Percentiles rank a stretch among this genome's conserved stretches.
phyloP scores from a whole-genome alignment of 345 rosid genomes.

The Pistacia atlantica region DNA sequence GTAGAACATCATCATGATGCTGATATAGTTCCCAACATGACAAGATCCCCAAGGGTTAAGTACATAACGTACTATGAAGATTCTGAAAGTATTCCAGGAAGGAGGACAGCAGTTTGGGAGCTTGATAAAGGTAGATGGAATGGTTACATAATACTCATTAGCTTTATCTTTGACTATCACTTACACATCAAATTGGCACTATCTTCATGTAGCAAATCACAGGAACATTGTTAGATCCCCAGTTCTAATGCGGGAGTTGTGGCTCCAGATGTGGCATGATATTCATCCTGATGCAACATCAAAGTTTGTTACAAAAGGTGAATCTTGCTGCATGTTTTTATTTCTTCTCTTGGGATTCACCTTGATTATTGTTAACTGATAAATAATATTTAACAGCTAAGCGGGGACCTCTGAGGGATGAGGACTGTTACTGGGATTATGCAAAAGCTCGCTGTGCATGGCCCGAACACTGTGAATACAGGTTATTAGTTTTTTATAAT shows the following conservation, averaged over 20 bases:
- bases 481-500: slow-evolving; percentile 40
- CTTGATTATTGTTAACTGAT: slow-evolving; percentile 19
- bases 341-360: background rate
- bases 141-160: slow-evolving; percentile 9
- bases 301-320: slow-evolving; percentile 90
- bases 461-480: slow-evolving; percentile 94
- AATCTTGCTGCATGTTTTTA: slow-evolving; percentile 2
- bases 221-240: slow-evolving; percentile 93
- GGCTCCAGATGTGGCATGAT: slow-evolving; percentile 99
- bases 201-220: slow-evolving; percentile 80
- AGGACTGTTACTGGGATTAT: slow-evolving; percentile 97
- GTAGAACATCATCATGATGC: slow-evolving; percentile 74
- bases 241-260: slow-evolving; percentile 91
- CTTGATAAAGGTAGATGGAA: slow-evolving; percentile 80
- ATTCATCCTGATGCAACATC: slow-evolving; percentile 63
- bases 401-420: slow-evolving; percentile 93
- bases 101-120: slow-evolving; percentile 98
- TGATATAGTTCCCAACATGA: slow-evolving; percentile 87
- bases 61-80: slow-evolving; percentile 93
- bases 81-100: slow-evolving; percentile 82
- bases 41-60: slow-evolving; percentile 75
- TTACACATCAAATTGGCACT: slow-evolving; percentile 25
- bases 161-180: background rate
- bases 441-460: slow-evolving; percentile 97
- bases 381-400: slow-evolving; percentile 48